Evolutionary conservation across 2,329 filamentous ascomycete species (phyloP).

Genomic region (Microcyclospora tardicrescens): DNA sequence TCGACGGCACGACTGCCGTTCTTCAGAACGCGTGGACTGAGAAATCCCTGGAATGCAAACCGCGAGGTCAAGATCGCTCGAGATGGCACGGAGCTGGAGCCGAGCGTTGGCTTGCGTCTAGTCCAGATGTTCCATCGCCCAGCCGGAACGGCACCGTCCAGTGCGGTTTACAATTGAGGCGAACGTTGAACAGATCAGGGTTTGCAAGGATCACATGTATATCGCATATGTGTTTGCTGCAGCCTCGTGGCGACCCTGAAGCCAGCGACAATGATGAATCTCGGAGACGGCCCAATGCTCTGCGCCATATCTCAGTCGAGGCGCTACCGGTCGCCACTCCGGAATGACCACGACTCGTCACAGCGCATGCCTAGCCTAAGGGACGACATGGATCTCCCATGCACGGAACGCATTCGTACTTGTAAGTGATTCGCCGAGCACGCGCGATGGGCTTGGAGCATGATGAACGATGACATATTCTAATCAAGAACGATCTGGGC

Average conservation of each 20-base stretch:
- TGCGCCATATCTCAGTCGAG: no score
- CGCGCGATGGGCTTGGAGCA: no score
- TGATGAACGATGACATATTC: no score
- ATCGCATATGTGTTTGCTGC: not conserved
- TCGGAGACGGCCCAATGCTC: no score
- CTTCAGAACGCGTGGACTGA: constrained; percentile 70
- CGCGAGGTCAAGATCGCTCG: constrained; percentile 91
- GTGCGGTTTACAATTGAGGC: not conserved
- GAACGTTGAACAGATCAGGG: not conserved
- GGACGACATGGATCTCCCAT: no score
- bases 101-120: constrained; percentile 61
- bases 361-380: no score
- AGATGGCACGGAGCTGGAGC: constrained; percentile 87
- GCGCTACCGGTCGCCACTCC: no score
- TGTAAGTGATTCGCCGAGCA: no score
- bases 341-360: no score
- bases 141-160: constrained; percentile 2
- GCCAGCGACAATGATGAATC: not conserved
- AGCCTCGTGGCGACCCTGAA: not conserved
- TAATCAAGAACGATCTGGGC: no score
- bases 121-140: constrained; percentile 54
- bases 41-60: constrained; percentile 92
- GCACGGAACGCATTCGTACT: no score
- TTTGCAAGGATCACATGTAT: not conserved
- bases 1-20: constrained; percentile 76